Evolutionary conservation across 2,329 filamentous ascomycete species (phyloP).

Genomic region (Nothophoma quercina): DNA sequence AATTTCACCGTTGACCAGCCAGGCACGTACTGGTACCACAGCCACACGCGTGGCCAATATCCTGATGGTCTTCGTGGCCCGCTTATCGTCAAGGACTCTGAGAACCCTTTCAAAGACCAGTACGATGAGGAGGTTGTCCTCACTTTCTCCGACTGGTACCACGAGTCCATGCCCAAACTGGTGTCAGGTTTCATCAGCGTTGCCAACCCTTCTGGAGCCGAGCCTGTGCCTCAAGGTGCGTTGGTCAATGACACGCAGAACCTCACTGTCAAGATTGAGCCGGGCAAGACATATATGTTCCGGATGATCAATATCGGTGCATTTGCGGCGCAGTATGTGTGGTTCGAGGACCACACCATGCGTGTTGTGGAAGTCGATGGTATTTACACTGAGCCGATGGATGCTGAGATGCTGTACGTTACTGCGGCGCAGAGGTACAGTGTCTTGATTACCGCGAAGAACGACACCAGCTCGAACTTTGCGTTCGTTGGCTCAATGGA

Average conservation of each 20-base stretch:
- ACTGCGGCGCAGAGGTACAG: constrained; percentile 76
- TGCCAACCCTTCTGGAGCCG: constrained; percentile 65
- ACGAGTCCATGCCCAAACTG: constrained; percentile 63
- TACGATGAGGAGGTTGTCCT: constrained; percentile 69
- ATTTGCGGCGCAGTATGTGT: constrained; percentile 74
- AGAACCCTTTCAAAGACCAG: constrained; percentile 59
- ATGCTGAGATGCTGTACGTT: constrained; percentile 69
- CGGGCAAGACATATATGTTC: constrained; percentile 68
- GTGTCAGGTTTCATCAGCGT: constrained; percentile 54
- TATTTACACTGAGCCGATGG: constrained; percentile 67
- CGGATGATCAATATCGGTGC: constrained; percentile 75
- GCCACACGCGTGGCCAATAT: constrained; percentile 67
- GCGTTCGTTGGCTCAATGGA: constrained; percentile 65
- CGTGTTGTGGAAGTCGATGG: constrained; percentile 75
- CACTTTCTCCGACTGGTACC: constrained; percentile 78
- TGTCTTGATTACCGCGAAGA: constrained; percentile 68
- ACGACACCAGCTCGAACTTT: constrained; percentile 62
- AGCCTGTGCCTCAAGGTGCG: constrained; percentile 71
- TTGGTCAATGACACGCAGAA: constrained; percentile 69
- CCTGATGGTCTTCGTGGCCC: constrained; percentile 74
- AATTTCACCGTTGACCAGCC: constrained; percentile 57
- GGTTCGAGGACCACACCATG: constrained; percentile 72
- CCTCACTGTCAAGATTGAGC: constrained; percentile 54
- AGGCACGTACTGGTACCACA: constrained; percentile 72
- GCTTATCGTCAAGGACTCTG: constrained; percentile 68